These are phyloP conservation scores for Akanthomyces lecanii DNA, from an alignment of 2,329 filamentous ascomycete species.

Conservation along the genomic window DNA sequence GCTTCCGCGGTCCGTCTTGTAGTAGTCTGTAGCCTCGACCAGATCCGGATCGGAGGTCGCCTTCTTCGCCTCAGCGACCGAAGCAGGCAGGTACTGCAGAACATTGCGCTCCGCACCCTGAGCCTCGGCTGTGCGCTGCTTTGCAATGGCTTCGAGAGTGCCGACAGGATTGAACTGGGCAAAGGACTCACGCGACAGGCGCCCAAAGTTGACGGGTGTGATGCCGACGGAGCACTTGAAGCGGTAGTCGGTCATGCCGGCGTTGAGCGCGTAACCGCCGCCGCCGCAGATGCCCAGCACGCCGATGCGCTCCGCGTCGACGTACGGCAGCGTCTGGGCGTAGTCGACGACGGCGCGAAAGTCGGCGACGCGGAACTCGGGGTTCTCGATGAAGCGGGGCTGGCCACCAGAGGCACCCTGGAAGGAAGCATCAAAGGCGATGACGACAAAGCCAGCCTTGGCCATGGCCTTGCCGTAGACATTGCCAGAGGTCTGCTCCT, in stretches of 20 bases:
- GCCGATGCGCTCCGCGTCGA: constrained; percentile 32
- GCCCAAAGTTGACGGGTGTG: constrained; percentile 28
- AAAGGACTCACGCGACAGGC: constrained; percentile 22
- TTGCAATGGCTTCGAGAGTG: constrained; percentile 9
- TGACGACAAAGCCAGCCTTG: constrained; percentile 26
- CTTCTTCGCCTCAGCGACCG: constrained; percentile 10
- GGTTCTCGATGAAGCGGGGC: constrained; percentile 33
- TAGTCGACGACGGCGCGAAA: constrained; percentile 31
- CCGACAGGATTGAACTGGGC: constrained; percentile 9
- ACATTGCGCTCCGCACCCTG: constrained; percentile 2
- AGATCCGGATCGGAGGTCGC: constrained; percentile 2
- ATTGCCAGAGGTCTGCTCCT: constrained; percentile 32
- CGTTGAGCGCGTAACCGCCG: constrained; percentile 32
- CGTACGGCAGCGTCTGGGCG: constrained; percentile 24
- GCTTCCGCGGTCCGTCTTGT: constrained; percentile 13
- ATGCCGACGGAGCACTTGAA: constrained; percentile 32
- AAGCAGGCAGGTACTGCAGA: constrained; percentile 6
- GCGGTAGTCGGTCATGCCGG: constrained; percentile 33
- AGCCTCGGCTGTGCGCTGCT: constrained; percentile 13
- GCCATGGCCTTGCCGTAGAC: constrained; percentile 30
- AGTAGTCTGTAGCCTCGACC: constrained; percentile 14
- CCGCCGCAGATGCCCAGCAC: constrained; percentile 36
- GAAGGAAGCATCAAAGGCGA: constrained; percentile 31
- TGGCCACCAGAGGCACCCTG: constrained; percentile 32
- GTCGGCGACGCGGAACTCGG: constrained; percentile 33